Evolutionary conservation across 805 yeast genomes (phyloP), one percentile per base, ranked within the genome.

Genomic region (Kuraishia hungarica): DNA sequence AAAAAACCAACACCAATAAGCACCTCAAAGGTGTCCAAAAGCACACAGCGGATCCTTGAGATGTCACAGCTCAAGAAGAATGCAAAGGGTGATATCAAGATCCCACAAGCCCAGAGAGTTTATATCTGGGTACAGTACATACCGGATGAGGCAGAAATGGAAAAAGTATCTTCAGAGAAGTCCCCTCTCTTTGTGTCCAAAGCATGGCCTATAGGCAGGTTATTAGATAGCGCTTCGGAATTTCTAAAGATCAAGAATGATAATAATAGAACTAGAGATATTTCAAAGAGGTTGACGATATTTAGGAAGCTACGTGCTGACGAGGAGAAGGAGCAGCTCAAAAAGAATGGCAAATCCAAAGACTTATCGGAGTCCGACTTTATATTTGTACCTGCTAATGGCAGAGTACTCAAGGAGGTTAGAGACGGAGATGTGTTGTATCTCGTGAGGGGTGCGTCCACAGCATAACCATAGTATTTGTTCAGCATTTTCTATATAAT

Each of bases 141-240:
- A 20, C 67, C 74, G 28, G 68, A 67, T 53, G 70, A 56, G 52
- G 51, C 49, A 21, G 48, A 53, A 17, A 54, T 55, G 19, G 50
- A 35, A 10, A 48, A n/a, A 22, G 51, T 53, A n/a, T 46, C 57
- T 11, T 46, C 56, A 6, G 39, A 24, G 19, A 54, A 68, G 46
- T 64, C 62, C 20, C 71, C 77, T 0, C 62, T 81, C 20, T 84
- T 63, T 64, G 75, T 82, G 15, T 80, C 81, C 19, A 78, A 75
- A 55, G 67, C 73, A 28, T 83, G 87, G 86, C 80, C 83, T 0
- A 76, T 82, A 35, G 89, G 89, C 1, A 67, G 82, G 54, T 76
- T 81, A 19, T 64, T 84, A 39, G 89, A 83, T 63, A 72, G 74
- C 23, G 72, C 79, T 6, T 77, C 86, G 8, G 77, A 74, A 28